Evolutionary conservation across 805 yeast genomes (phyloP).

Genomic region (Candida krabiensis): DNA sequence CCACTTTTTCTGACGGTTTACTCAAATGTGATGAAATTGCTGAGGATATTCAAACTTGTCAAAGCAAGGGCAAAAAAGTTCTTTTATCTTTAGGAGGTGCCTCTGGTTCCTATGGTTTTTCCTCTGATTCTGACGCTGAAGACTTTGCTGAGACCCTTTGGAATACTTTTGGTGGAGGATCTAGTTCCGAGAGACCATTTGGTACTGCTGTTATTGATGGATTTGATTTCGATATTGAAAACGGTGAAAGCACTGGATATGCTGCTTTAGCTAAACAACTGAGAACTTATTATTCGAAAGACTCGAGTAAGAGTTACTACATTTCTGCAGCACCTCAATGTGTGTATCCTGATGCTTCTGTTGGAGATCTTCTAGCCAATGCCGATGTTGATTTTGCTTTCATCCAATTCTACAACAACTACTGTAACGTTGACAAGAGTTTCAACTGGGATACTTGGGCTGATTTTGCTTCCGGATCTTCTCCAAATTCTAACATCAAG

Average conservation of each 20-base stretch:
- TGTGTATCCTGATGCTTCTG: conserved; percentile 72
- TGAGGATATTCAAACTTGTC: conserved; percentile 73
- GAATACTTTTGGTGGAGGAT: conserved; percentile 63
- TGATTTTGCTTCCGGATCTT: conserved; percentile 51
- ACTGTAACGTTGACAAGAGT: conserved; percentile 52
- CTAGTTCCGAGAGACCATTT: conserved; percentile 52
- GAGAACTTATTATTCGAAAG: conserved; percentile 37
- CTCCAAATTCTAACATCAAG: conserved; percentile 71
- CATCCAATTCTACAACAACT: conserved; percentile 88
- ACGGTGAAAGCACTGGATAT: conserved; percentile 61
- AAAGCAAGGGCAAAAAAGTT: conserved; percentile 72
- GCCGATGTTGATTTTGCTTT: conserved; percentile 78
- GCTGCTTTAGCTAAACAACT: conserved; percentile 56
- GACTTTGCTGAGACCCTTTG: conserved; percentile 59
- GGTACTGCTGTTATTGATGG: conserved; percentile 81
- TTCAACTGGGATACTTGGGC: conserved; percentile 77
- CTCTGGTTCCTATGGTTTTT: conserved; percentile 54
- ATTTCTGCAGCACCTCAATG: conserved; percentile 94
- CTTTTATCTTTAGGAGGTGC: conserved; percentile 81
- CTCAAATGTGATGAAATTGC: conserved; percentile 44
- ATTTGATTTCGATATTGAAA: conserved; percentile 75
- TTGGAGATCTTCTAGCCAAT: conserved; percentile 41
- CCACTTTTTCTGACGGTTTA: conserved; percentile 42
- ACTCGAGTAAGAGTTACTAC: conserved; percentile 58
- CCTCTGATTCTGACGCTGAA: conserved; percentile 53